A percentile compares a stretch with the other conserved stretches of the same genome.
phyloP scores from a whole-genome alignment of 768 basidiomycete genomes.

The Sarcomyxa edulis region DNA sequence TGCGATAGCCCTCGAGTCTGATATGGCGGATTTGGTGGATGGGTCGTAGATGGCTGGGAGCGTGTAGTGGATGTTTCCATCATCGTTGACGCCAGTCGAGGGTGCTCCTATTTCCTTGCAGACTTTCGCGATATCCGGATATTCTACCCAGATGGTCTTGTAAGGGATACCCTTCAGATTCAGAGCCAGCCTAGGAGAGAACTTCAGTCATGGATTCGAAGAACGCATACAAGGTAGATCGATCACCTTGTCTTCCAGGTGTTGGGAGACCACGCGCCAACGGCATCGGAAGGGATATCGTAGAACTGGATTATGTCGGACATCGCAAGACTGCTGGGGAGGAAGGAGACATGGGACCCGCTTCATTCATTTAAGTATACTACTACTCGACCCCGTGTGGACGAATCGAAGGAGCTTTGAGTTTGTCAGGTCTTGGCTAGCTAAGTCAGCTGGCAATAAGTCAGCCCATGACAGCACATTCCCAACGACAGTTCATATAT shows the following conservation, averaged over 20 bases:
- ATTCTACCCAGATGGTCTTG: conserved; percentile 36
- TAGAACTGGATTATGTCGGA: too few species aligned
- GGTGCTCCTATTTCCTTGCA: conserved; percentile 26
- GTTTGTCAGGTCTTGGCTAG: too few species aligned
- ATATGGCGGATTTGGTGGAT: conserved; percentile 23
- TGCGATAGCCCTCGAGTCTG: conserved; percentile 34
- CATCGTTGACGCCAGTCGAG: conserved; percentile 14
- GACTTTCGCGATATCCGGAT: conserved; percentile 31
- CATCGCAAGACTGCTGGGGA: too few species aligned
- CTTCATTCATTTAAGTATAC: too few species aligned
- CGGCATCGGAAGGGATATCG: too few species aligned
- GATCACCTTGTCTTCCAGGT: conserved; percentile 39
- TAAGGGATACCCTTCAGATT: conserved; percentile 23
- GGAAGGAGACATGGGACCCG: too few species aligned
- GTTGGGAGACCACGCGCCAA: conserved; percentile 43
- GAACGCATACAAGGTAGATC: too few species aligned
- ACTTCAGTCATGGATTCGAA: not conserved
- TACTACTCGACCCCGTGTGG: too few species aligned
- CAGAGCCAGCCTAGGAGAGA: conserved; percentile 3
- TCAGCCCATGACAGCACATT: too few species aligned
- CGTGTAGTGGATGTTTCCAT: conserved; percentile 24
- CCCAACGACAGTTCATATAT: too few species aligned
- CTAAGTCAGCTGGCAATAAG: too few species aligned
- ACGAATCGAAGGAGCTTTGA: too few species aligned
- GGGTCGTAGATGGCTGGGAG: conserved; percentile 37